A percentile compares a stretch with the other conserved stretches of the same genome.
phyloP scores from a whole-genome alignment of 805 yeast species.

The Kluyveromyces wickerhamii region DNA sequence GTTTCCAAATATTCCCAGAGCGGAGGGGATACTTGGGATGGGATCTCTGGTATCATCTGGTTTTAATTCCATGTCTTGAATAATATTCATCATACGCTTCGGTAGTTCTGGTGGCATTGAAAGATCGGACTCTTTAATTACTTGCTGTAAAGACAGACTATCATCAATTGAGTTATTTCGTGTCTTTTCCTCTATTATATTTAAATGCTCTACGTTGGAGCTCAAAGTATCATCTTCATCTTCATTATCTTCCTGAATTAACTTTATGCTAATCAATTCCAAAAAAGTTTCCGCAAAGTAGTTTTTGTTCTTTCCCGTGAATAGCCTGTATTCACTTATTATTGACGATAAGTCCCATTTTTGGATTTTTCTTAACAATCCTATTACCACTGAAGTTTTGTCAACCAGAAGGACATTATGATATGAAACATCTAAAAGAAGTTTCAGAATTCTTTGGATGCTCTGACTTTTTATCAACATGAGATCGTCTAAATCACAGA shows the following conservation, averaged over 20 bases:
- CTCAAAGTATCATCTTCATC: no score
- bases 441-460: conserved; percentile 56
- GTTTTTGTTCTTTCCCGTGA: conserved; percentile 62
- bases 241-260: conserved; percentile 24
- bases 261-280: conserved; percentile 51
- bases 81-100: conserved; percentile 16
- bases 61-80: conserved; percentile 17
- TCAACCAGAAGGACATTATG: conserved; percentile 74
- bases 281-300: conserved; percentile 77
- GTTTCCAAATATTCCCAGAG: conserved; percentile 28
- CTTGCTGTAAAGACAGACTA: no score
- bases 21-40: conserved; percentile 11
- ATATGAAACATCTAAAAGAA: conserved; percentile 50
- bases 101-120: conserved; percentile 24
- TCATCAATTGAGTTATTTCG: background rate
- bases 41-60: conserved; percentile 7
- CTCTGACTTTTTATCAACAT: conserved; percentile 65
- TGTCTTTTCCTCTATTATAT: background rate
- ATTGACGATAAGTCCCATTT: conserved; percentile 85
- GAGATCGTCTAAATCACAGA: conserved; percentile 50
- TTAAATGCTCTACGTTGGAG: conserved; percentile 1
- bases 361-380: conserved; percentile 72
- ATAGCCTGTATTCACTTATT: conserved; percentile 75
- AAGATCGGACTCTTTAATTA: conserved; percentile 26
- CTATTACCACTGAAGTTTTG: conserved; percentile 69